These are phyloP conservation scores for Elsinoe batatas DNA, from an alignment of 2,329 filamentous ascomycete genomes.

Conservation along the genomic window DNA sequence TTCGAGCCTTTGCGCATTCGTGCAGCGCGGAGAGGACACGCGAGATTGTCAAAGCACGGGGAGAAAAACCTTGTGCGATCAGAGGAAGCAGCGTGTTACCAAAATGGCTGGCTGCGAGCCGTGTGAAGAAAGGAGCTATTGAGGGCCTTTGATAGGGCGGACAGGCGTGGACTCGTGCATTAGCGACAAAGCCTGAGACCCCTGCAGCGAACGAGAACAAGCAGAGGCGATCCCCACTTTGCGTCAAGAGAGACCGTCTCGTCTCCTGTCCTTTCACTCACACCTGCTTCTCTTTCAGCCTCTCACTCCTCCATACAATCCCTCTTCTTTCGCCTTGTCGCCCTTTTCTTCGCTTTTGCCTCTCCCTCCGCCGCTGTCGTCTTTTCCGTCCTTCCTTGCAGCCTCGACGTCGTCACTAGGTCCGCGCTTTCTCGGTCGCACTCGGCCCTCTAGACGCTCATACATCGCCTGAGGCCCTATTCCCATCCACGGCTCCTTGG, in stretches of 20 bases:
- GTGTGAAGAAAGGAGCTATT: not conserved
- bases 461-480: not conserved
- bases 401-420: not conserved
- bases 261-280: not conserved
- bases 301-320: slow-evolving; percentile 4
- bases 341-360: slow-evolving; percentile 4
- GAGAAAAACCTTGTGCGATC: not conserved
- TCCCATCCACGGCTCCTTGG: not conserved
- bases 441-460: not conserved
- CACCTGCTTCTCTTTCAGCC: not conserved
- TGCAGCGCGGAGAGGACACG: not conserved
- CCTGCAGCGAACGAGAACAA: slow-evolving; percentile 4
- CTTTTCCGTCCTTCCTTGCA: slow-evolving; percentile 1
- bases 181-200: slow-evolving; percentile 13
- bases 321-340: slow-evolving; percentile 2
- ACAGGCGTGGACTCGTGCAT: not conserved
- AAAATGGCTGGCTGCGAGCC: not conserved
- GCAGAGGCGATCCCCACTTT: not conserved
- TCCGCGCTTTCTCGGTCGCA: slow-evolving; percentile 3
- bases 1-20: not conserved
- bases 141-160: not conserved
- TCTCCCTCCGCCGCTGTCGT: slow-evolving; percentile 2
- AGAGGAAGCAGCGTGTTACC: slow-evolving; percentile 7
- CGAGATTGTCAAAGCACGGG: not conserved
- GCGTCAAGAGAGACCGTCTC: not conserved